Percentiles rank a stretch among this genome's conserved stretches.
These are phyloP conservation scores for Pyrrhoderma noxium DNA, from an alignment of 1,284 basidiomycete genomes.

Conservation along the genomic window DNA sequence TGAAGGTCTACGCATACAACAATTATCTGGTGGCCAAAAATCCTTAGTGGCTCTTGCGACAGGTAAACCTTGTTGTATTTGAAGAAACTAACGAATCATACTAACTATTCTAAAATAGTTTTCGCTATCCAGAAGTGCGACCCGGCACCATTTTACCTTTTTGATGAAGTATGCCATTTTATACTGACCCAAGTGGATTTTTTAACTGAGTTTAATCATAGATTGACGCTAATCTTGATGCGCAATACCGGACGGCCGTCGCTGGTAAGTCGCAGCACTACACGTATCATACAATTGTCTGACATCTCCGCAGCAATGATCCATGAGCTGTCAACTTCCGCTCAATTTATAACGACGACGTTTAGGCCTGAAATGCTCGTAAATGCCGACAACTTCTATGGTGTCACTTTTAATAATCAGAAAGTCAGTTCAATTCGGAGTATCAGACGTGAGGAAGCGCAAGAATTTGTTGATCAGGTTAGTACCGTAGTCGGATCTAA, in stretches of 20 bases:
- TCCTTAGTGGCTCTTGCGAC: slow-evolving; percentile 94
- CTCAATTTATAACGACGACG: slow-evolving; percentile 98
- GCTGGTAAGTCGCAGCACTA: slow-evolving; percentile 53
- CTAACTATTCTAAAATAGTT: slow-evolving; percentile 40
- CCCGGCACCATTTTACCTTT: slow-evolving; percentile 99
- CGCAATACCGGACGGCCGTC: slow-evolving; percentile 95
- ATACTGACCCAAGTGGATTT: background rate
- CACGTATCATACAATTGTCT: background rate
- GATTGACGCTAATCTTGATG: slow-evolving; percentile 98
- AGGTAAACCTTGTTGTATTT: slow-evolving; percentile 38
- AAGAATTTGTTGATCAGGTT: slow-evolving; percentile 80
- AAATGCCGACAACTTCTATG: slow-evolving; percentile 93
- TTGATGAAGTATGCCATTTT: slow-evolving; percentile 71
- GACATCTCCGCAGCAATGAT: slow-evolving; percentile 74
- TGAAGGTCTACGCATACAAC: slow-evolving; percentile 93
- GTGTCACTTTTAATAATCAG: slow-evolving; percentile 97
- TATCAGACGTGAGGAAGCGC: slow-evolving; percentile 79
- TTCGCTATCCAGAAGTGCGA: slow-evolving; percentile 99
- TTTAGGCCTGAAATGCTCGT: slow-evolving; percentile 97
- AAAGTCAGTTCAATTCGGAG: slow-evolving; percentile 85
- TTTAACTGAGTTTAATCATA: slow-evolving; percentile 24
- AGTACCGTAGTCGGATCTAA: no score
- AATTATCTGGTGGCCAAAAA: slow-evolving; percentile 97
- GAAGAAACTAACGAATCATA: background rate
- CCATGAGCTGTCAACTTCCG: slow-evolving; percentile 75